These are phyloP conservation scores for Zasmidium cellare DNA, from an alignment of 2,329 filamentous ascomycete genomes.

Conservation along the genomic window DNA sequence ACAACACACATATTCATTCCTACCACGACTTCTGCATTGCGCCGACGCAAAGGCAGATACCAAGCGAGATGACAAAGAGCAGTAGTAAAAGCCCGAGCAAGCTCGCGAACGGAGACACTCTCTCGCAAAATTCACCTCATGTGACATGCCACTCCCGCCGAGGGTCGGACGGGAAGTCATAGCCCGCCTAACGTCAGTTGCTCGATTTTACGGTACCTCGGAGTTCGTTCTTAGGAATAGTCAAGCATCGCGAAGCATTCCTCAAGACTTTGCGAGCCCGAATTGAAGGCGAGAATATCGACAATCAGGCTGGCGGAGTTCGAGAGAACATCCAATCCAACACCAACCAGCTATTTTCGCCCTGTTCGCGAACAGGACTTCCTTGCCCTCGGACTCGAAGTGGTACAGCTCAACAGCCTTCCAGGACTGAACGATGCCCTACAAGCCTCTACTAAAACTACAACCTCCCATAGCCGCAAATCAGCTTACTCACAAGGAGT, in stretches of 20 bases:
- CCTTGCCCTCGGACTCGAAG: too few relatives aligned
- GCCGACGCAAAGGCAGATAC: not conserved
- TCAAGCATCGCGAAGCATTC: not conserved
- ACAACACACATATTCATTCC: too few relatives aligned
- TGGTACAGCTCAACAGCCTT: too few relatives aligned
- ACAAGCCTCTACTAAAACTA: too few relatives aligned
- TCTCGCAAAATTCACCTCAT: not conserved
- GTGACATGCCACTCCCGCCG: not conserved
- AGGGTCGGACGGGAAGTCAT: not conserved
- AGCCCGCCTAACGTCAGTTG: not conserved
- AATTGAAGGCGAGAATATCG: not conserved
- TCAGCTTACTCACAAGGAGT: not conserved
- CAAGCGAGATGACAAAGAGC: not conserved
- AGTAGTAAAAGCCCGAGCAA: not conserved
- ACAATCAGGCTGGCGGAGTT: not conserved
- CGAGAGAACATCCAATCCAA: not conserved
- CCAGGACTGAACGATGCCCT: too few relatives aligned
- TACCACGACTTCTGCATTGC: not conserved
- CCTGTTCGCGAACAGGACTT: too few relatives aligned
- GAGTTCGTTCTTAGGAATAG: too few relatives aligned
- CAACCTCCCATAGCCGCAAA: not conserved
- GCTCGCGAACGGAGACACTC: not conserved
- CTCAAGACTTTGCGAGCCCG: not conserved
- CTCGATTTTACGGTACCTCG: too few relatives aligned
- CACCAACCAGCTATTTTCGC: too few relatives aligned